Base-by-base conservation (phyloP, 345 rosid species). In the Anacardium occidentale region DNA sequence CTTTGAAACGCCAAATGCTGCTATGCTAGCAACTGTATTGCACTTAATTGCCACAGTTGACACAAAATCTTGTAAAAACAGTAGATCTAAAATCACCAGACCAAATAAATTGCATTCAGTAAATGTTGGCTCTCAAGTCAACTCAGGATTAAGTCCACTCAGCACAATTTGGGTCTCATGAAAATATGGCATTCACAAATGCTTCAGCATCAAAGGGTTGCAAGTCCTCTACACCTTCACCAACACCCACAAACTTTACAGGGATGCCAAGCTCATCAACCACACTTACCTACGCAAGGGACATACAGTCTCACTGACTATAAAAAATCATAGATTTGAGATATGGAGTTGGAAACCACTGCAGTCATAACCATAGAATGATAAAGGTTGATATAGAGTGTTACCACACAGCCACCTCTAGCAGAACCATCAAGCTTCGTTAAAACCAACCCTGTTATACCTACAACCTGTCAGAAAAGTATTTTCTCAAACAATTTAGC, bases 341-440 rank as follows among this genome's bases (percentile, higher is more conserved):
- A 15, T 21, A 32, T 1, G 25, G 18, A 20, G 11, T 1, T 21
- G 44, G 60, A 17, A 69, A 34, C 29, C 47, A 69, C 52, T 40
- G 64, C 24, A 22, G 47, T 69, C 5, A 22, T 17, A 40, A 20
- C 51, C 44, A 24, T 45, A 21, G 17, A 25, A 21, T 32, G 5
- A 3, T 20, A 0, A 20, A 71, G 48, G 26, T 24, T 45, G 48
- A 62, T 60, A 68, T 48, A 12, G 64, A 37, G 26, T 54, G 75
- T 62, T 86, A 90, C 96, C 99, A 95, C 98, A 70, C 97, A 90
- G 69, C 98, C 98, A 66, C 99, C 98, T 81, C 99, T 87, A 50
- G 99, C 98, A 75, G 98, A 89, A 26, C 98, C 96, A 67, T 95
- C 98, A 20, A 95, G 96, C 77, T 92, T 92, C 64, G 99, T 95